Conservation (phyloP, 768 basidiomycete genomes). For the Suillus variegatus region DNA sequence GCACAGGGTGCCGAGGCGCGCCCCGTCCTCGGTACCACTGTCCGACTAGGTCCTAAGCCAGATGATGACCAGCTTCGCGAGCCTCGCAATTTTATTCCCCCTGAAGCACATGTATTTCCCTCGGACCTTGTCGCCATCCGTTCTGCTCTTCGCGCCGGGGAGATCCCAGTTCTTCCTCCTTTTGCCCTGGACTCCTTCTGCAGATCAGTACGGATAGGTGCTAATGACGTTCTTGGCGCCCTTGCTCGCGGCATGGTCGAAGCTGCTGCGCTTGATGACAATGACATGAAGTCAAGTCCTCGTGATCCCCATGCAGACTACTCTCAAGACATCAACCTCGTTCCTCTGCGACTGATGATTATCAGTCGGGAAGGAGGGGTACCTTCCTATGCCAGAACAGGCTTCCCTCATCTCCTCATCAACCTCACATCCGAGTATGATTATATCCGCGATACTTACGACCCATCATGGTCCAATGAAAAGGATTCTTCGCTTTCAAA, state of each 20-base stretch:
- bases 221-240: slow-evolving; percentile 87
- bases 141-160: slow-evolving; percentile 87
- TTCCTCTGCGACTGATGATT: slow-evolving; percentile 94
- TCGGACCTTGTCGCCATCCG: slow-evolving; percentile 83
- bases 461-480: slow-evolving; percentile 67
- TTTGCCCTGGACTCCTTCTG: slow-evolving; percentile 92
- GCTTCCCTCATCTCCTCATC: slow-evolving; percentile 93
- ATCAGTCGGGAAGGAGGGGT: slow-evolving; percentile 97
- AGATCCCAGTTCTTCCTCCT: slow-evolving; percentile 95
- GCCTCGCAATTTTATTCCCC: slow-evolving; percentile 42
- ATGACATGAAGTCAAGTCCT: slow-evolving; percentile 32
- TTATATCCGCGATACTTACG: slow-evolving; percentile 86
- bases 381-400: slow-evolving; percentile 94
- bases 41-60: slow-evolving; percentile 80
- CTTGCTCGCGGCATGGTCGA: slow-evolving; percentile 83
- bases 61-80: slow-evolving; percentile 33
- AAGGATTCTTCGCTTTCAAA: slow-evolving; percentile 89
- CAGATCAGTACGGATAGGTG: slow-evolving; percentile 79
- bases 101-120: slow-evolving; percentile 79
- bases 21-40: slow-evolving; percentile 85
- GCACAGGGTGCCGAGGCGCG: slow-evolving; percentile 84
- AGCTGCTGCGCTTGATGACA: slow-evolving; percentile 50
- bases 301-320: slow-evolving; percentile 37
- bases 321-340: slow-evolving; percentile 73
- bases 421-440: slow-evolving; percentile 87